These are phyloP conservation scores for Hemisphaericaspora lyxosophila DNA, from an alignment of 1,139 yeast species.

Conservation along the genomic window DNA sequence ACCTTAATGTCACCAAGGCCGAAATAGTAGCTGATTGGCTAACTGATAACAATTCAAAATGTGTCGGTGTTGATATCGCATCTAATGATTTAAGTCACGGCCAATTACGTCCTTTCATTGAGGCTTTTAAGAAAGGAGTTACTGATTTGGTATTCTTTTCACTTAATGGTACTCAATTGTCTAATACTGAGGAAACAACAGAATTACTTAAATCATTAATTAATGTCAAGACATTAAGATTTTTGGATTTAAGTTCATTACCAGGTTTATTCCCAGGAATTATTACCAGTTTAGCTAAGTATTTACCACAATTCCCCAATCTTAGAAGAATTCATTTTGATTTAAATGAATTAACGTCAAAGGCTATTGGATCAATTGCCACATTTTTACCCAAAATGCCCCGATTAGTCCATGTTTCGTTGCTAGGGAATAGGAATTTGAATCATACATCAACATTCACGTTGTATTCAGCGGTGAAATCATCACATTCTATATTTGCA, in stretches of 20 bases:
- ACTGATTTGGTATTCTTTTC: constrained; percentile 61
- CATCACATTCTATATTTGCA: constrained; percentile 62
- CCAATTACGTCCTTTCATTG: constrained; percentile 51
- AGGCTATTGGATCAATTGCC: constrained; percentile 65
- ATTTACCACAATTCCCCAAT: constrained; percentile 63
- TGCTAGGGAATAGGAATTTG: constrained; percentile 61
- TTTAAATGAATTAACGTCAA: constrained; percentile 61
- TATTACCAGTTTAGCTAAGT: constrained; percentile 57
- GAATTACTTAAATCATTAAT: constrained; percentile 52
- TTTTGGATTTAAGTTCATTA: constrained; percentile 73
- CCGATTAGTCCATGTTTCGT: constrained; percentile 72
- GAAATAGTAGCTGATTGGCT: constrained; percentile 63
- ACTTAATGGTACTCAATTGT: constrained; percentile 64
- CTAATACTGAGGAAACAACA: constrained; percentile 53
- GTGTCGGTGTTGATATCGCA: constrained; percentile 84
- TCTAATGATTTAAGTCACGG: constrained; percentile 69
- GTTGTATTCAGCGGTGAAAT: constrained; percentile 67
- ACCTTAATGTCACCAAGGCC: constrained; percentile 57
- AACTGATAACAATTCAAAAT: constrained; percentile 46
- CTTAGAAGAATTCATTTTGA: constrained; percentile 79
- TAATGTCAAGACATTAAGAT: constrained; percentile 57
- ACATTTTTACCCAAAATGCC: constrained; percentile 69
- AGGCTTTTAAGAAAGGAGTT: constrained; percentile 37
- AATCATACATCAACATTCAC: constrained; percentile 63
- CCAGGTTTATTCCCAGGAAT: constrained; percentile 74